Percentiles rank a stretch among this genome's conserved stretches.
Conservation (phyloP, 2,329 filamentous ascomycete genomes). For the Fusarium camptoceras region DNA sequence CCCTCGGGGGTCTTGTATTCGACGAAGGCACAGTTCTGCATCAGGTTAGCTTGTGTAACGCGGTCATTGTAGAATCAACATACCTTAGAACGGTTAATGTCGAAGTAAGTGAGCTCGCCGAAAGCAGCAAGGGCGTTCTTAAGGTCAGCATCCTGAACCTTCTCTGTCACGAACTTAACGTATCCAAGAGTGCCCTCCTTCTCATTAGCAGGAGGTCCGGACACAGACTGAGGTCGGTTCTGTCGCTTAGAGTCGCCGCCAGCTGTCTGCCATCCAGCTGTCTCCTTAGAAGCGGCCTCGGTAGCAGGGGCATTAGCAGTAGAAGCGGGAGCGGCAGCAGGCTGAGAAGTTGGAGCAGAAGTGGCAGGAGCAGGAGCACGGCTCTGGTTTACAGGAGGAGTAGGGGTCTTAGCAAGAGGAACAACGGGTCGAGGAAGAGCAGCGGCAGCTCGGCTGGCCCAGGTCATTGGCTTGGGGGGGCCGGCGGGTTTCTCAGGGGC, state of each 20-base stretch:
- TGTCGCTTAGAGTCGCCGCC: constrained; percentile 87
- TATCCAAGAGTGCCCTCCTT: constrained; percentile 86
- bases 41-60: constrained; percentile 28
- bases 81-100: constrained; percentile 87
- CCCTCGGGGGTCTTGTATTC: constrained; percentile 86
- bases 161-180: constrained; percentile 95
- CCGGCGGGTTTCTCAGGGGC: constrained; percentile 57
- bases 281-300: constrained; percentile 63
- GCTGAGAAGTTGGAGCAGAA: constrained; percentile 48
- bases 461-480: constrained; percentile 73
- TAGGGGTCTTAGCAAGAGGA: constrained; percentile 68
- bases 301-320: constrained; percentile 54
- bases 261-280: constrained; percentile 83
- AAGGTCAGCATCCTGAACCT: constrained; percentile 81
- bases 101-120: constrained; percentile 78
- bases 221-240: constrained; percentile 76
- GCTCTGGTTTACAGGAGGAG: constrained; percentile 62
- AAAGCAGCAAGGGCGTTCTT: constrained; percentile 77
- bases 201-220: constrained; percentile 68
- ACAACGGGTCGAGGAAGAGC: constrained; percentile 67
- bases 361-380: constrained; percentile 64
- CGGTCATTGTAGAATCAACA: constrained; percentile 33
- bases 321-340: constrained; percentile 55
- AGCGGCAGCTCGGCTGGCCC: constrained; percentile 77
- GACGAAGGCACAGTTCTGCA: constrained; percentile 94